Evolutionary conservation across 768 basidiomycete genomes (phyloP).

Genomic region (Paxillus involutus): DNA sequence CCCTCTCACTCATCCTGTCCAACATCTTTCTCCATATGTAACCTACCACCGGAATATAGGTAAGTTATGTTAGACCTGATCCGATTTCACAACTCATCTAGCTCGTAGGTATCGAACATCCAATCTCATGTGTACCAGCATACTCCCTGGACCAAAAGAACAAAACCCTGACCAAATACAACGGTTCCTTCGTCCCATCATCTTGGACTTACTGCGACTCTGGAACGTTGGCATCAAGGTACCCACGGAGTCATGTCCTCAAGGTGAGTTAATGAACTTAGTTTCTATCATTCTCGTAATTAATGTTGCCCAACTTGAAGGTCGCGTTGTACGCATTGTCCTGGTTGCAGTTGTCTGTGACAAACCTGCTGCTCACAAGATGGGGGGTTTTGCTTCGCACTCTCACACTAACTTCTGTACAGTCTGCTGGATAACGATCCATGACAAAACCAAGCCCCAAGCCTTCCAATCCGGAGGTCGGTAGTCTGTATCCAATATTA

Average conservation of each 20-base stretch:
- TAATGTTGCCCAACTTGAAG: neutral
- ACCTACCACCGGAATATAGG: too few species aligned
- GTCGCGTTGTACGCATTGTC: conserved; percentile 30
- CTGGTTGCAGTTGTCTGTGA: conserved; percentile 36
- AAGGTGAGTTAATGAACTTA: conserved; percentile 7
- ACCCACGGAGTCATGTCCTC: conserved; percentile 20
- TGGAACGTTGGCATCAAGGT: conserved; percentile 25
- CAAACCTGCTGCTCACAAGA: conserved; percentile 39
- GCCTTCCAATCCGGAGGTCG: too few species aligned
- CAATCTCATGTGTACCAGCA: conserved; percentile 2
- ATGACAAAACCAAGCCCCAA: too few species aligned
- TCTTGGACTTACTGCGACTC: conserved; percentile 25
- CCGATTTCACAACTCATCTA: too few species aligned
- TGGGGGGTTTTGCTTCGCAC: conserved; percentile 30
- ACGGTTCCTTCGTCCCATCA: conserved; percentile 20
- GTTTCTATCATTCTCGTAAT: too few species aligned
- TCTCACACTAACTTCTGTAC: conserved; percentile 35
- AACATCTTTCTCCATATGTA: too few species aligned
- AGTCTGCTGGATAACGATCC: conserved; percentile 9
- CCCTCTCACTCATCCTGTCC: too few species aligned
- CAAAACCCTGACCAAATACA: conserved; percentile 27
- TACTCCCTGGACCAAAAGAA: conserved; percentile 31
- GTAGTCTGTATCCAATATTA: too few species aligned
- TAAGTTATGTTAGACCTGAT: too few species aligned
- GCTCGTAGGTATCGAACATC: too few species aligned